Percentiles rank a stretch among this genome's conserved stretches.
phyloP scores from a whole-genome alignment of 2,329 filamentous ascomycete species.

The Gyromitra esculenta region DNA sequence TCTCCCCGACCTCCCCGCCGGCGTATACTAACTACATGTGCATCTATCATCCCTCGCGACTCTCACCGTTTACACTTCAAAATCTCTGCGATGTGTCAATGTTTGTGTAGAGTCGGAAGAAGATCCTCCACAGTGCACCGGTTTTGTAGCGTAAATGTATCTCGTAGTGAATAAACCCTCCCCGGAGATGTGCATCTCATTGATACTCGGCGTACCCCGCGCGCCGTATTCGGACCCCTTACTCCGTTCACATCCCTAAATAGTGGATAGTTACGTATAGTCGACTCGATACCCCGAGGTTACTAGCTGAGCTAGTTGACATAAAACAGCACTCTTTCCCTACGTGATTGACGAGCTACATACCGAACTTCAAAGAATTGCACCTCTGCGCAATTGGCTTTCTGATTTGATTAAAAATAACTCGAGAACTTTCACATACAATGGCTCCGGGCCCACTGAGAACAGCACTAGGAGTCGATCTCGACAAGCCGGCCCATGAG shows the following conservation, averaged over 20 bases:
- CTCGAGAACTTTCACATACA: neutral
- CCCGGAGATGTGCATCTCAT: constrained; percentile 2
- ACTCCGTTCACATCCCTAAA: neutral
- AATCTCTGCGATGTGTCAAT: neutral
- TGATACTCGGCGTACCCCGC: constrained; percentile 1
- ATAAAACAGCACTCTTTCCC: neutral
- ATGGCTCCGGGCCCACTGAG: constrained; percentile 71
- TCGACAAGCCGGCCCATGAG: constrained; percentile 75
- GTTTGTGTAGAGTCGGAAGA: neutral
- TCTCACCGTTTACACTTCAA: neutral
- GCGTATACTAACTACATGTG: neutral
- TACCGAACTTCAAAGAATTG: neutral
- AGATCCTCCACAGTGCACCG: neutral
- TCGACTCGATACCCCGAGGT: neutral
- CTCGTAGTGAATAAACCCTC: neutral
- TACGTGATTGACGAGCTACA: neutral
- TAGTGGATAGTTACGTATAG: neutral
- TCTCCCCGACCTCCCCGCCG: neutral
- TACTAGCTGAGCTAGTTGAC: neutral
- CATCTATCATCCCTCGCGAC: neutral
- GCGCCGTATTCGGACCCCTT: neutral
- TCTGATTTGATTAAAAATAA: neutral
- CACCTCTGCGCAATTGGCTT: neutral
- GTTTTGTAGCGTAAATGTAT: neutral
- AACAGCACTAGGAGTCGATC: constrained; percentile 76